phyloP scores from a whole-genome alignment of 441 rosid genomes.

The Populus hybrid region DNA sequence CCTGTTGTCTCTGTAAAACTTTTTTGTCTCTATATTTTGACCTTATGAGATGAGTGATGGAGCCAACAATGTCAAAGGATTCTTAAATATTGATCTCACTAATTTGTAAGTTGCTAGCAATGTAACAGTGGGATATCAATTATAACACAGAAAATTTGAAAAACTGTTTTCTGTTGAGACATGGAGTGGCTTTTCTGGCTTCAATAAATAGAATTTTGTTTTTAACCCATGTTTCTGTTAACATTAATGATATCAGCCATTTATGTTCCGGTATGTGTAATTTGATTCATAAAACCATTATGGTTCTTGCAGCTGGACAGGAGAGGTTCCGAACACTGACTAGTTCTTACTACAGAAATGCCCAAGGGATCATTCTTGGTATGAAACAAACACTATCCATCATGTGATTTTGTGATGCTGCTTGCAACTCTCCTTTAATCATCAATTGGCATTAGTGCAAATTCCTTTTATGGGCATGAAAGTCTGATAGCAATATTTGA shows the following conservation, averaged over 20 bases:
- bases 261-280: background rate
- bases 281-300: conserved; percentile 15
- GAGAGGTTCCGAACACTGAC: conserved; percentile 89
- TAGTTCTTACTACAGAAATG: conserved; percentile 88
- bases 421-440: background rate
- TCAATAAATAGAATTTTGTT: background rate
- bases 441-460: background rate
- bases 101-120: conserved; percentile 6
- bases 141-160: conserved; percentile 1
- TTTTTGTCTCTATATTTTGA: background rate
- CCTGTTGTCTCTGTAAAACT: too few relatives aligned
- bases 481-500: conserved; percentile 5
- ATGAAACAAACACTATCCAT: conserved; percentile 18
- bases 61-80: conserved; percentile 3
- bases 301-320: conserved; percentile 78
- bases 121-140: conserved; percentile 20
- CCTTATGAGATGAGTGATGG: background rate
- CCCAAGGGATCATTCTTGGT: conserved; percentile 91
- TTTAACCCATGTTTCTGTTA: background rate
- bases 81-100: conserved; percentile 3
- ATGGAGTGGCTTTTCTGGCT: background rate
- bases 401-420: conserved; percentile 6
- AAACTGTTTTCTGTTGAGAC: background rate
- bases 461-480: background rate
- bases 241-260: background rate